phyloP scores from a whole-genome alignment of 2,329 filamentous ascomycete genomes.

The Aspergillus glaucus region DNA sequence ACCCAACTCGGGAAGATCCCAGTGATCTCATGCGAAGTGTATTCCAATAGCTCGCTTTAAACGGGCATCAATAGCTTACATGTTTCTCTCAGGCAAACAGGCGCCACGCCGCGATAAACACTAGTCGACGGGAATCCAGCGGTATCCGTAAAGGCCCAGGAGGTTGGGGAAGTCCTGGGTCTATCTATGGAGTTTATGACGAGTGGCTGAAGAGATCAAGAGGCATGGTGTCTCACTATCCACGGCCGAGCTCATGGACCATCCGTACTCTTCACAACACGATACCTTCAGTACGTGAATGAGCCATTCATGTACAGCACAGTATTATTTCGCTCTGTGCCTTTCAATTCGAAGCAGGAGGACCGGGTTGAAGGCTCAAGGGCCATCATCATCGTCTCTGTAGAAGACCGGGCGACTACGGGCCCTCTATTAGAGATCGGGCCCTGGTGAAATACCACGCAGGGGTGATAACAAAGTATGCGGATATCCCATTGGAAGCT shows the following conservation, averaged over 20 bases:
- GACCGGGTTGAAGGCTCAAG: neutral
- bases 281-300: neutral
- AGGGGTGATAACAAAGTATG: no score
- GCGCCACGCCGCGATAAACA: neutral
- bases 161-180: neutral
- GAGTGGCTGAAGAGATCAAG: neutral
- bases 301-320: neutral
- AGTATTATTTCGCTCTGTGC: neutral
- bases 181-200: neutral
- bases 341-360: neutral
- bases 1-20: neutral
- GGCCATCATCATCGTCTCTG: neutral
- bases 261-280: neutral
- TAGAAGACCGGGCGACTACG: no score
- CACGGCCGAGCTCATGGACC: neutral
- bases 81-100: neutral
- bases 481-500: no score
- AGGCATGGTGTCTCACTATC: neutral
- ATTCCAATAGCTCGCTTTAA: neutral
- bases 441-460: no score
- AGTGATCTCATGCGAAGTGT: neutral
- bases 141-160: neutral
- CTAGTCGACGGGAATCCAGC: neutral
- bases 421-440: no score
- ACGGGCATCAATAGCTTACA: neutral